Evolutionary conservation across 2,329 filamentous ascomycete species (phyloP).

Genomic region (Cyclaneusma minus): DNA sequence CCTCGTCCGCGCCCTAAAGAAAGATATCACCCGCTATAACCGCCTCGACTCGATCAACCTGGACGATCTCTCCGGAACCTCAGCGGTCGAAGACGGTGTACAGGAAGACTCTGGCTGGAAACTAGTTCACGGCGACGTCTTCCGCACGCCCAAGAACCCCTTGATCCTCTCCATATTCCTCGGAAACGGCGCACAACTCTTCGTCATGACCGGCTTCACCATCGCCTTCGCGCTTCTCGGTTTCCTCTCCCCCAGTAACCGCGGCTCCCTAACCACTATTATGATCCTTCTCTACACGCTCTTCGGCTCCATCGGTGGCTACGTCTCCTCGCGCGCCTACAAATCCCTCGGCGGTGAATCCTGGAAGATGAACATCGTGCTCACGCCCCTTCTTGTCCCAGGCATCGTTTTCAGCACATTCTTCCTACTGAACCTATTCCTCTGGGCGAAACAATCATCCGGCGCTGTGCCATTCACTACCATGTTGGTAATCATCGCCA

Average conservation of each 20-base stretch:
- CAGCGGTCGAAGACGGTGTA: slow-evolving; percentile 73
- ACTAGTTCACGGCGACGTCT: slow-evolving; percentile 92
- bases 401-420: slow-evolving; percentile 75
- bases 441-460: slow-evolving; percentile 85
- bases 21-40: slow-evolving; percentile 96
- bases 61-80: slow-evolving; percentile 73
- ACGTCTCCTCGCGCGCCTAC: slow-evolving; percentile 79
- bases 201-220: slow-evolving; percentile 92
- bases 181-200: slow-evolving; percentile 88
- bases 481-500: slow-evolving; percentile 83
- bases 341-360: slow-evolving; percentile 83
- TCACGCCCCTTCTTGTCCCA: slow-evolving; percentile 77
- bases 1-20: slow-evolving; percentile 71
- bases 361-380: slow-evolving; percentile 86
- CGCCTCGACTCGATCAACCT: slow-evolving; percentile 80
- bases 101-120: slow-evolving; percentile 99
- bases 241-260: slow-evolving; percentile 89
- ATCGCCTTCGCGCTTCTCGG: slow-evolving; percentile 87
- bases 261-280: slow-evolving; percentile 82
- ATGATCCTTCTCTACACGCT: slow-evolving; percentile 89
- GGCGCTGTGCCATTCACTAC: slow-evolving; percentile 93
- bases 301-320: slow-evolving; percentile 84
- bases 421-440: slow-evolving; percentile 89
- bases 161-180: slow-evolving; percentile 76
- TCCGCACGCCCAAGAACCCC: slow-evolving; percentile 71